Evolutionary conservation across 1,284 basidiomycete species (phyloP).

Genomic region (Cryptococcus neoformans): DNA sequence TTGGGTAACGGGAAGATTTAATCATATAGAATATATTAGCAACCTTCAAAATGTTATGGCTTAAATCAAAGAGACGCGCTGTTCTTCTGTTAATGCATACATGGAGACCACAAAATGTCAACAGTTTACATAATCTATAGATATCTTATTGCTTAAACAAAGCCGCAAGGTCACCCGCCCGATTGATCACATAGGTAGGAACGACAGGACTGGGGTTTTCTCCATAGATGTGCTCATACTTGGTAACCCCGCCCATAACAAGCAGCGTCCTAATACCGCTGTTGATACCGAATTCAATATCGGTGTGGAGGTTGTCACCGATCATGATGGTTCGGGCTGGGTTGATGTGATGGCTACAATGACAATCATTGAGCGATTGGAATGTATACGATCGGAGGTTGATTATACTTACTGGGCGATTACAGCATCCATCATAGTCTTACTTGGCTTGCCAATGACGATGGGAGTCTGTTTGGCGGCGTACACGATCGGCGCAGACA

Average conservation of each 20-base stretch:
- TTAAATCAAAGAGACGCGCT: neutral
- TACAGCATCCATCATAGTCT: constrained; percentile 92
- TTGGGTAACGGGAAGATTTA: no score
- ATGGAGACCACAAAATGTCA: neutral
- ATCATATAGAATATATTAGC: no score
- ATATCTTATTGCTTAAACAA: constrained; percentile 20
- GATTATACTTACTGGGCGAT: constrained; percentile 69
- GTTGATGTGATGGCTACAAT: constrained; percentile 73
- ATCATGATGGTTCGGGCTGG: constrained; percentile 86
- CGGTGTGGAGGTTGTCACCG: constrained; percentile 91
- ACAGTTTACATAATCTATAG: neutral
- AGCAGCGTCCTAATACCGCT: constrained; percentile 84
- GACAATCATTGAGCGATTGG: neutral
- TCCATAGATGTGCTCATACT: constrained; percentile 67
- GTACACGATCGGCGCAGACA: constrained; percentile 77
- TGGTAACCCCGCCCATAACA: constrained; percentile 87
- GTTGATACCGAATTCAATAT: constrained; percentile 76
- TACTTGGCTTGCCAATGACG: constrained; percentile 89
- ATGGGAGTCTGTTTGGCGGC: constrained; percentile 65
- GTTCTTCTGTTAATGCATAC: no score
- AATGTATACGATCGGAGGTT: neutral
- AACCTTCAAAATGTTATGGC: neutral
- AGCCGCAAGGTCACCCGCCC: constrained; percentile 66
- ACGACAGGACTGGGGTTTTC: constrained; percentile 63
- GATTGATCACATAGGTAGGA: constrained; percentile 75